Conservation (phyloP, 2,329 filamentous ascomycete species). For the Colletotrichum agaves region DNA sequence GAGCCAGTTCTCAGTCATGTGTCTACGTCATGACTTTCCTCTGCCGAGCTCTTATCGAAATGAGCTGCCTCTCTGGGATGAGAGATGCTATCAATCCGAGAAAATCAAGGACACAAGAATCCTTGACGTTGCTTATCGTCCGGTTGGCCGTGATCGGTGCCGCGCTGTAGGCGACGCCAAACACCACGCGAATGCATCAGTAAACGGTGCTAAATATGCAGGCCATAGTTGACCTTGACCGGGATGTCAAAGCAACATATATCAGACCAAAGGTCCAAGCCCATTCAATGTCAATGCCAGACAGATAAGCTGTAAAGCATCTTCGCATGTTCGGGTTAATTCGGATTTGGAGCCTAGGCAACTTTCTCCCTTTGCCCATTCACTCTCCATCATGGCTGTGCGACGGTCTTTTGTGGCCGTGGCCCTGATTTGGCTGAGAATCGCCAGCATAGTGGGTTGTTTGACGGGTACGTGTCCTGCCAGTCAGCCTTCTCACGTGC, state of each 20-base stretch:
- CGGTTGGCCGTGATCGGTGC: constrained; percentile 1
- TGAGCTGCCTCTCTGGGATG: constrained; percentile 32
- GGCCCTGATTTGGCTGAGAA: constrained; percentile 21
- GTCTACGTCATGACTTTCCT: constrained; percentile 32
- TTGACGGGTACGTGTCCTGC: constrained; percentile 16
- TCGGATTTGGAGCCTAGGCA: no score
- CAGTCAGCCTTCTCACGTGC: not conserved
- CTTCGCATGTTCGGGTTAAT: not conserved
- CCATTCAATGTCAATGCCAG: not conserved
- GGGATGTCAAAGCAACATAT: not conserved
- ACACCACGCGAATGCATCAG: constrained; percentile 18
- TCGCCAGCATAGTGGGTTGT: constrained; percentile 12
- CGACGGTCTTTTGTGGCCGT: not conserved
- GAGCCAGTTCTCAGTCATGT: not conserved
- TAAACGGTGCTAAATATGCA: constrained; percentile 14
- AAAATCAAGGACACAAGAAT: not conserved
- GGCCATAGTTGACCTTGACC: not conserved
- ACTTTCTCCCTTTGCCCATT: not conserved
- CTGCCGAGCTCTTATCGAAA: constrained; percentile 11
- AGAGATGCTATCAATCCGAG: not conserved
- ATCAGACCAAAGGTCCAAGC: not conserved
- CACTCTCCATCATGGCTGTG: not conserved
- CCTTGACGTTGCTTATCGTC: constrained; percentile 17
- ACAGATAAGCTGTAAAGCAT: not conserved
- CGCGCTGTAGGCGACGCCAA: constrained; percentile 2